Evolutionary conservation across 371 early-diverging fungal species (phyloP).

Genomic region (Rhizopus microsporus): DNA sequence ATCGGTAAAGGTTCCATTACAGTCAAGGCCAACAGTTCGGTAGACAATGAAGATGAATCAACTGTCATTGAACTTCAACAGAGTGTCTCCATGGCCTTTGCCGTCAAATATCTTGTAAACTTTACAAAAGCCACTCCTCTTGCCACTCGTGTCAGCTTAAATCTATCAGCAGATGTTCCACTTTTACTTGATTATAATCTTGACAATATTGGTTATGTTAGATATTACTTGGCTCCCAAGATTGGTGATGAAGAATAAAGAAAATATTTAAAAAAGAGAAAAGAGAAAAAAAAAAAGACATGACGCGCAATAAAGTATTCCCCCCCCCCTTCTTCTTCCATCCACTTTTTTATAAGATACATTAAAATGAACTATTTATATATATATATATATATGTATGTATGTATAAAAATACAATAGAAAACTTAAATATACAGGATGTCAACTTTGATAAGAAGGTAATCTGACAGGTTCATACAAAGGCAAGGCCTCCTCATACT

Average conservation of each 20-base stretch:
- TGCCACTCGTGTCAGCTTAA: conserved; percentile 75
- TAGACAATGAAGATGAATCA: conserved; percentile 80
- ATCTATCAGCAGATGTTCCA: conserved; percentile 87
- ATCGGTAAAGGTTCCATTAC: conserved; percentile 84
- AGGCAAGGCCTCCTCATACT: conserved; percentile 38
- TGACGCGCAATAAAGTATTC: too few species aligned
- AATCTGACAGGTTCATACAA: conserved; percentile 26
- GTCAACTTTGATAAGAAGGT: conserved; percentile 14
- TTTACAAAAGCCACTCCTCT: conserved; percentile 96
- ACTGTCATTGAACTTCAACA: conserved; percentile 79
- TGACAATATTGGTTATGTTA: conserved; percentile 87
- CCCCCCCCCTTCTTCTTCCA: too few species aligned
- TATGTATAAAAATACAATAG: background rate
- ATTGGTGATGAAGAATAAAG: conserved; percentile 41
- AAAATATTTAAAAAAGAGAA: too few species aligned
- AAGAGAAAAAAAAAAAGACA: background rate
- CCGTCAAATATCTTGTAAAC: conserved; percentile 92
- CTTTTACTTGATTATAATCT: conserved; percentile 94
- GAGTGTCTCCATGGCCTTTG: conserved; percentile 83
- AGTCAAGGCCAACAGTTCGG: conserved; percentile 74
- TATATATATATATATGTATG: too few species aligned
- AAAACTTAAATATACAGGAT: background rate
- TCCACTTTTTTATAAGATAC: too few species aligned
- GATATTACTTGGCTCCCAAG: conserved; percentile 83
- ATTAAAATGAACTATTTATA: background rate